Base-by-base conservation (phyloP, 257 asterid genomes). In the Salvia miltiorrhiza region DNA sequence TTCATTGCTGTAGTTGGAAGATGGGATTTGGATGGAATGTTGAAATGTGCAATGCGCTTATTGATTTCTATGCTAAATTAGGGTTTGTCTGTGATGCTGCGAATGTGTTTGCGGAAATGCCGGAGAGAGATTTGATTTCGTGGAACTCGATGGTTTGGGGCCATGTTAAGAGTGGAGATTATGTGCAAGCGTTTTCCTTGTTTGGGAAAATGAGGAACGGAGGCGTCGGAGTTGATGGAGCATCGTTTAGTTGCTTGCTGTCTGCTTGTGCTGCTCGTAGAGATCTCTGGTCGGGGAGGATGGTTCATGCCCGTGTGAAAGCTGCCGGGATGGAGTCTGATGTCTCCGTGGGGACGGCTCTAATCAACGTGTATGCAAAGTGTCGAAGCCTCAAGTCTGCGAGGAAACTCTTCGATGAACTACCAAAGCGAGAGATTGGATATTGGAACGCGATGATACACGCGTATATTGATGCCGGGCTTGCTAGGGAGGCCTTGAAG, bases 391-490 rank as follows among this genome's bases (percentile, higher is more conserved):
- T 74, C 12, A 32, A 58, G 47, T 61, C 71, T 56, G 82, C 87
- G 5, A 70, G 84, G 77, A 60, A 64, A 50, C 43, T 79, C 49
- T 84, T 84, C 17, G 79, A 79, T 61, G 77, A 81, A 50, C 55
- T 84, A 44, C 82, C 84, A 5, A 77, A 77, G 71, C 58, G 59
- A 45, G 60, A 60, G 28, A 73, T 82, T 14, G 82, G 73, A 69
- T 70, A 60, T 50, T 84, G 87, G 90, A 84, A 84, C 45, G 26
- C 85, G 11, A 73, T 84, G 73, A 75, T 84, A 43, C 83, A 84
- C 45, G 74, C 75, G 0, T 84, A 81, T 66, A 66, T 77, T 28
- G 78, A 79, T 30, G 13, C 67, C 28, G 83, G 80, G 44, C 75
- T 76, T 21, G 67, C 87, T 23, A 23, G 17, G 21, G 77, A 84